Conservation (phyloP, 768 basidiomycete genomes). For the Mycena filopes region DNA sequence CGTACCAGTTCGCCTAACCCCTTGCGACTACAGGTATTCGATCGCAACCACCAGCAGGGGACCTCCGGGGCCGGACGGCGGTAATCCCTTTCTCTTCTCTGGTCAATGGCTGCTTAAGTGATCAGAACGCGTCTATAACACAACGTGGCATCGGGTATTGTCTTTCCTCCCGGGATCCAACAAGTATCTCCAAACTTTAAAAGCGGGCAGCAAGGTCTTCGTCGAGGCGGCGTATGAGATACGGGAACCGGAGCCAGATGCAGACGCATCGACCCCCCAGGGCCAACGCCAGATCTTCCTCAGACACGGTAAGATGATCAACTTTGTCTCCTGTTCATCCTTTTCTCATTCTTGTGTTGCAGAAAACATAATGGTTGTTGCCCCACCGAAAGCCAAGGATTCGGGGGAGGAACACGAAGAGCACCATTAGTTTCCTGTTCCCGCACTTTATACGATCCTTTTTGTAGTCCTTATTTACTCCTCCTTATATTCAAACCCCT, state of each 20-base stretch:
- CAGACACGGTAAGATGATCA: slow-evolving; percentile 68
- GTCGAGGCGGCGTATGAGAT: slow-evolving; percentile 85
- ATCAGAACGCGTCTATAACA: slow-evolving; percentile 45
- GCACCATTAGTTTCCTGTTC: slow-evolving; percentile 37
- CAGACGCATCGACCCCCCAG: slow-evolving; percentile 73
- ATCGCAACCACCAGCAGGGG: slow-evolving; percentile 78
- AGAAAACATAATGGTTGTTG: slow-evolving; percentile 68
- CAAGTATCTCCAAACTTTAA: slow-evolving; percentile 70
- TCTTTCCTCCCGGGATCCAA: slow-evolving; percentile 76
- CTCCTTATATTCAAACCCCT: neutral
- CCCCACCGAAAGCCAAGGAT: slow-evolving; percentile 8
- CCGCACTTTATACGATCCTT: slow-evolving; percentile 18
- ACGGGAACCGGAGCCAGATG: slow-evolving; percentile 72
- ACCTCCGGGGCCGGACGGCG: slow-evolving; percentile 68
- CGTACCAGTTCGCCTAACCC: neutral
- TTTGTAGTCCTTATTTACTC: slow-evolving; percentile 18
- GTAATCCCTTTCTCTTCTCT: slow-evolving; percentile 50
- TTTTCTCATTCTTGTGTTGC: slow-evolving; percentile 20
- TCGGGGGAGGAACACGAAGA: slow-evolving; percentile 3
- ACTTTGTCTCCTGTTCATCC: neutral
- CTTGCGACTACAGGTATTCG: slow-evolving; percentile 63
- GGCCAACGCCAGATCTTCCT: slow-evolving; percentile 88
- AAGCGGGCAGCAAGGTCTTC: slow-evolving; percentile 80
- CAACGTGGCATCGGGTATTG: slow-evolving; percentile 82
- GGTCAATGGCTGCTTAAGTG: slow-evolving; percentile 3